A percentile compares a stretch with the other conserved stretches of the same genome.
Conservation (phyloP, 768 basidiomycete species). For the Tremella yokohamensis region DNA sequence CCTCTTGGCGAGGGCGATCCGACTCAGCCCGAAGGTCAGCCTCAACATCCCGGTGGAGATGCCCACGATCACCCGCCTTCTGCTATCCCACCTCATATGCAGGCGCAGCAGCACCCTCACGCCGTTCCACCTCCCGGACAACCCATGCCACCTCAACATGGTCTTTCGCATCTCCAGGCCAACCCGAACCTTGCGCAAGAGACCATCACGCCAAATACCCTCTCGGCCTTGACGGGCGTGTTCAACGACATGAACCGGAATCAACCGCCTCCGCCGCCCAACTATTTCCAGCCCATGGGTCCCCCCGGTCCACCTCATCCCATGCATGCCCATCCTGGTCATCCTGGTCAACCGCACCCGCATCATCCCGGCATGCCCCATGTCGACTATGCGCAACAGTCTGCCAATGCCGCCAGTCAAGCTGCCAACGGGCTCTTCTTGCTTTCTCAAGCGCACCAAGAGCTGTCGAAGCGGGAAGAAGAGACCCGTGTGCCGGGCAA, state of each 20-base stretch:
- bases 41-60: neutral
- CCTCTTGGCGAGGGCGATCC: slow-evolving; percentile 31
- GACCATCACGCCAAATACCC: slow-evolving; percentile 64
- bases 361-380: slow-evolving; percentile 9
- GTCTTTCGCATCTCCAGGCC: slow-evolving; percentile 26
- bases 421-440: slow-evolving; percentile 92
- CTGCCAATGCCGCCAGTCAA: slow-evolving; percentile 60
- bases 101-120: slow-evolving; percentile 23
- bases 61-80: slow-evolving; percentile 25
- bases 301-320: slow-evolving; percentile 14
- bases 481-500: slow-evolving; percentile 49
- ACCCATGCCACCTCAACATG: slow-evolving; percentile 22
- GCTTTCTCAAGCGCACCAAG: slow-evolving; percentile 90
- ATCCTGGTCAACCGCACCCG: slow-evolving; percentile 11
- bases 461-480: slow-evolving; percentile 91
- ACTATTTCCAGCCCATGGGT: slow-evolving; percentile 8
- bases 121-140: slow-evolving; percentile 42
- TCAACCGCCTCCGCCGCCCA: slow-evolving; percentile 7
- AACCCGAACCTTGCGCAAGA: slow-evolving; percentile 33
- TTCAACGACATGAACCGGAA: slow-evolving; percentile 56
- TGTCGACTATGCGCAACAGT: slow-evolving; percentile 52
- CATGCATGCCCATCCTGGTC: too few relatives aligned
- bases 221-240: slow-evolving; percentile 75
- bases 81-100: slow-evolving; percentile 41
- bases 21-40: slow-evolving; percentile 4